These are phyloP conservation scores for Curvularia eragrostidis DNA, from an alignment of 2,329 filamentous ascomycete species.

Conservation along the genomic window DNA sequence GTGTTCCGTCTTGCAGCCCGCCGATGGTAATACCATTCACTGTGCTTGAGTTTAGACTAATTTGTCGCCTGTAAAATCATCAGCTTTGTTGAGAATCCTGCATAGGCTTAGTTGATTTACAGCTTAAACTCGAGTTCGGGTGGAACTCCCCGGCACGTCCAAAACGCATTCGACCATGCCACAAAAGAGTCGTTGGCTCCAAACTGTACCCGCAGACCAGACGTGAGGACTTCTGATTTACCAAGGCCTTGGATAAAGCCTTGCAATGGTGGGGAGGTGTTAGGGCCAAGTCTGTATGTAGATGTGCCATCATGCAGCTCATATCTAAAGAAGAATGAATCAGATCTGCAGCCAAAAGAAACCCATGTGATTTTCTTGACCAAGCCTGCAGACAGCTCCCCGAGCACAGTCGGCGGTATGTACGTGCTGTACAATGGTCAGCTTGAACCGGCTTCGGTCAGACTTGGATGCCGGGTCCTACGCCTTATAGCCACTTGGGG, in stretches of 20 bases:
- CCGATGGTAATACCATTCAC: slow-evolving; percentile 19
- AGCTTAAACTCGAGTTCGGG: slow-evolving; percentile 11
- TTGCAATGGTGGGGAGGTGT: slow-evolving; percentile 15
- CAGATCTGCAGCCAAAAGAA: slow-evolving; percentile 30
- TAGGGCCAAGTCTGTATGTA: slow-evolving; percentile 18
- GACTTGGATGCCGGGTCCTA: slow-evolving; percentile 9
- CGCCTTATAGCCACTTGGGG: slow-evolving; percentile 38
- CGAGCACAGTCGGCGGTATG: slow-evolving; percentile 26
- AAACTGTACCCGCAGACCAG: slow-evolving; percentile 34
- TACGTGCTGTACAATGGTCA: slow-evolving; percentile 24
- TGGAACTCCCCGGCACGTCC: slow-evolving; percentile 29
- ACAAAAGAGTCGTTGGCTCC: slow-evolving; percentile 34
- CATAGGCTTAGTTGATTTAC: background rate
- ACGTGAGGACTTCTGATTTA: background rate
- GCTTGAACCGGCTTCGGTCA: background rate
- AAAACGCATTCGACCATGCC: slow-evolving; percentile 27
- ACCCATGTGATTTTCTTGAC: slow-evolving; percentile 34
- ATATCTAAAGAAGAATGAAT: slow-evolving; percentile 41
- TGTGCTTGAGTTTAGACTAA: slow-evolving; percentile 13
- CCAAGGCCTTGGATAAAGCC: slow-evolving; percentile 16
- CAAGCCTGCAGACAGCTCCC: slow-evolving; percentile 6
- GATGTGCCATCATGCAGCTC: slow-evolving; percentile 22
- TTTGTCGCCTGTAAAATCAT: background rate
- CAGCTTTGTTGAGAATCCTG: background rate
- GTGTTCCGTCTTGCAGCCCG: slow-evolving; percentile 9